phyloP scores from a whole-genome alignment of 257 asterid genomes.

The Solanum pinnatisectum region DNA sequence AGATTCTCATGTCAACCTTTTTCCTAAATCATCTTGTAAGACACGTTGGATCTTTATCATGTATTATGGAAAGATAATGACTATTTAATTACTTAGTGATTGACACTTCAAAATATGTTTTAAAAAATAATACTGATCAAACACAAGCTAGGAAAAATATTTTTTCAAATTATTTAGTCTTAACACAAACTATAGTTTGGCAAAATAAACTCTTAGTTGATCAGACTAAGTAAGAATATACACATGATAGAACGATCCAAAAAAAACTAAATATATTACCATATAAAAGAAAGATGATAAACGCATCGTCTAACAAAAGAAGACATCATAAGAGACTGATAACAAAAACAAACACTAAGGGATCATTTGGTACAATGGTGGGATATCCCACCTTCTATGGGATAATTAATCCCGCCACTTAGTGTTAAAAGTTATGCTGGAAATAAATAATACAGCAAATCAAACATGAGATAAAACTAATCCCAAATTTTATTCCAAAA shows the following conservation, averaged over 20 bases:
- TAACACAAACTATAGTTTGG: not conserved
- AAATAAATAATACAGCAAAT: too few relatives aligned
- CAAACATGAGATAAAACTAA: not conserved
- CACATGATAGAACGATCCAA: not conserved
- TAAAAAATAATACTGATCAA: not conserved
- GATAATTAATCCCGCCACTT: too few relatives aligned
- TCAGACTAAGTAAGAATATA: not conserved
- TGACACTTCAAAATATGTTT: not conserved
- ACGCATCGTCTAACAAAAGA: not conserved
- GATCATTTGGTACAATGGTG: not conserved
- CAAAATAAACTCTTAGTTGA: not conserved
- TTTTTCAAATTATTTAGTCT: too few relatives aligned
- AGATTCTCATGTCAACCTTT: too few relatives aligned
- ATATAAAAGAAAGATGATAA: too few relatives aligned
- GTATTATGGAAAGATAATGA: not conserved
- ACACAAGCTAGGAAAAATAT: not conserved
- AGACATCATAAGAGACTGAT: too few relatives aligned
- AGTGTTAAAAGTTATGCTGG: not conserved
- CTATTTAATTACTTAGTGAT: not conserved
- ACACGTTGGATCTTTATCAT: not conserved
- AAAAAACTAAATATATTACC: too few relatives aligned
- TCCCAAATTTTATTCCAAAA: too few relatives aligned
- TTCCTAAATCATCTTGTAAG: too few relatives aligned
- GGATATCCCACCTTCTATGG: not conserved
- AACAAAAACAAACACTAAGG: not conserved